Conservation (phyloP, 2,329 filamentous ascomycete genomes). For the Xylogone sp. region DNA sequence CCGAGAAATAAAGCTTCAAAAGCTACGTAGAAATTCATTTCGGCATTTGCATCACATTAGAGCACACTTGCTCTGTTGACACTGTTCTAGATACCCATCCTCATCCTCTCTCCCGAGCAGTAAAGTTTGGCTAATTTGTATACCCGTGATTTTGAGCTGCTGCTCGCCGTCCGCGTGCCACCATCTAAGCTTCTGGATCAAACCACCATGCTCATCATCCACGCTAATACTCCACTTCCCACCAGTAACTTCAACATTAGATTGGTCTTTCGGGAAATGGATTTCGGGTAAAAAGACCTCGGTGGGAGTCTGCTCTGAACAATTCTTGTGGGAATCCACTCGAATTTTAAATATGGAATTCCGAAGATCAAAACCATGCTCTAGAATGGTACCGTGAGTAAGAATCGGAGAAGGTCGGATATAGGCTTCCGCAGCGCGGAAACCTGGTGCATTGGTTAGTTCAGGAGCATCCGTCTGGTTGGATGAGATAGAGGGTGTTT, state of each 20-base stretch:
- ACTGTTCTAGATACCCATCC: slow-evolving; percentile 73
- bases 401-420: slow-evolving; percentile 78
- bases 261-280: slow-evolving; percentile 78
- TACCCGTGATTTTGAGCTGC: slow-evolving; percentile 69
- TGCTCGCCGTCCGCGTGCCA: slow-evolving; percentile 90
- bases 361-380: slow-evolving; percentile 78
- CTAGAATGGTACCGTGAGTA: slow-evolving; percentile 66
- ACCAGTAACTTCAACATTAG: slow-evolving; percentile 70
- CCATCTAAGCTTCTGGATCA: slow-evolving; percentile 79
- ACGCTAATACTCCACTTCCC: slow-evolving; percentile 86
- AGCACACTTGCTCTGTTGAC: slow-evolving; percentile 43
- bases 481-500: slow-evolving; percentile 62
- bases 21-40: not conserved
- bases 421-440: slow-evolving; percentile 88
- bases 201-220: slow-evolving; percentile 65
- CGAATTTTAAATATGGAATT: slow-evolving; percentile 74
- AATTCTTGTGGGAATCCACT: slow-evolving; percentile 57
- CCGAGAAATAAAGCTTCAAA: no score
- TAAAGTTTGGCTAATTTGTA: slow-evolving; percentile 60
- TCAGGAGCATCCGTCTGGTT: slow-evolving; percentile 48
- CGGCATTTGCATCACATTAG: slow-evolving; percentile 38
- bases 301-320: slow-evolving; percentile 65
- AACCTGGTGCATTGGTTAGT: slow-evolving; percentile 64
- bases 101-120: slow-evolving; percentile 54
- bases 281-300: slow-evolving; percentile 85